A percentile compares a stretch with the other conserved stretches of the same genome.
phyloP scores from a whole-genome alignment of 768 basidiomycete genomes.

The Suillus occidentalis region DNA sequence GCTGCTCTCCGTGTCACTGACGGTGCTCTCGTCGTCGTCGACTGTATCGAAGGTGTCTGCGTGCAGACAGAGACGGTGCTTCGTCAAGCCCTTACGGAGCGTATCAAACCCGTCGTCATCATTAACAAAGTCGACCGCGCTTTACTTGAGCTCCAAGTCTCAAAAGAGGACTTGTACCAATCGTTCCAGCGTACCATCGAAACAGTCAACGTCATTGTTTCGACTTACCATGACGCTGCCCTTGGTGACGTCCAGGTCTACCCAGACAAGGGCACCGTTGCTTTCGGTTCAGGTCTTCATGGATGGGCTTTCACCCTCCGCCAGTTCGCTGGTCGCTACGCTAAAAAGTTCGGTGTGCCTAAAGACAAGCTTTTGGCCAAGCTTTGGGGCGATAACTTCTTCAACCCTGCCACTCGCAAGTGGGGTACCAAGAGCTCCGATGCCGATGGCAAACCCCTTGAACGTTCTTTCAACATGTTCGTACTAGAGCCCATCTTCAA shows the following conservation, averaged over 20 bases:
- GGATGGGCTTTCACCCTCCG: constrained; percentile 99
- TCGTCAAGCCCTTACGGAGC: constrained; percentile 94
- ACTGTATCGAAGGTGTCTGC: constrained; percentile 99
- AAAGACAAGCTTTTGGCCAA: constrained; percentile 98
- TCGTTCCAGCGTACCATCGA: constrained; percentile 98
- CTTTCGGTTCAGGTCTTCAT: constrained; percentile 98
- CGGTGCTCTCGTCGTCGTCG: constrained; percentile 98
- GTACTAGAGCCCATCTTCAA: constrained; percentile 99
- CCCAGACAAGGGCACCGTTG: constrained; percentile 97
- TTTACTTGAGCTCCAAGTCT: constrained; percentile 95
- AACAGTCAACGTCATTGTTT: constrained; percentile 97
- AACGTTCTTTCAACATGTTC: constrained; percentile 98
- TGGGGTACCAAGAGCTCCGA: constrained; percentile 82
- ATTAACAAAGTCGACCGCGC: constrained; percentile 99
- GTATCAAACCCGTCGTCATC: constrained; percentile 98
- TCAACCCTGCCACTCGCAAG: constrained; percentile 95
- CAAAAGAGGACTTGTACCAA: constrained; percentile 96
- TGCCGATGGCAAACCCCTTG: constrained; percentile 86
- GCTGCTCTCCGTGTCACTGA: constrained; percentile 99
- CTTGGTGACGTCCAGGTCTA: constrained; percentile 99
- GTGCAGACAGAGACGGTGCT: constrained; percentile 99
- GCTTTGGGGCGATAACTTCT: constrained; percentile 99
- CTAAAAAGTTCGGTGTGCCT: constrained; percentile 98
- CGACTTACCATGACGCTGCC: constrained; percentile 90
- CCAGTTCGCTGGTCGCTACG: constrained; percentile 91